Evolutionary conservation across 2,329 filamentous ascomycete species (phyloP).

Genomic region (Hirsutella rhossiliensis): DNA sequence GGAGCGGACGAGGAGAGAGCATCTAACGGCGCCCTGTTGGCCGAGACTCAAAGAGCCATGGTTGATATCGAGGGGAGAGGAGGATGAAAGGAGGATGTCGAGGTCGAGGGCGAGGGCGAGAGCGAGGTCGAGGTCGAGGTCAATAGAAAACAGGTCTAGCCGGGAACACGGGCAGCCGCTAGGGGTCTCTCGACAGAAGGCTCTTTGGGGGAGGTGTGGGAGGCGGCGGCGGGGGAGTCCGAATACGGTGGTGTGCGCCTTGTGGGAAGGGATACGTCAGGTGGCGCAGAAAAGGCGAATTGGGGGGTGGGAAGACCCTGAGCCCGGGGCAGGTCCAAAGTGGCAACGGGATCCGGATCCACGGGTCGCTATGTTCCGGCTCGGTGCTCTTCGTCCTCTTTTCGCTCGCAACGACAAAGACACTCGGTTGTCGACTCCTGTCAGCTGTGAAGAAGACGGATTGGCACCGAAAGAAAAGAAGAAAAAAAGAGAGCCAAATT

Average conservation of each 20-base stretch:
- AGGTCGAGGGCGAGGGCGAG: not conserved
- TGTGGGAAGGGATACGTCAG: conserved; percentile 1
- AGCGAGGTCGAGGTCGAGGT: not conserved
- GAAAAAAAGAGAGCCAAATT: too few species aligned
- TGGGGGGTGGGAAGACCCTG: not conserved
- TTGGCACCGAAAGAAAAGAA: too few species aligned
- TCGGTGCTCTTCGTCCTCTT: not conserved
- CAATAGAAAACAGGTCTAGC: not conserved
- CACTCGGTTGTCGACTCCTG: not conserved
- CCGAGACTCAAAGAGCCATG: not conserved
- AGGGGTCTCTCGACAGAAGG: not conserved
- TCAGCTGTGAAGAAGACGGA: too few species aligned
- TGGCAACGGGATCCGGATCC: conserved; percentile 4
- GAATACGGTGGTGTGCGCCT: conserved; percentile 1
- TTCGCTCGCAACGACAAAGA: not conserved
- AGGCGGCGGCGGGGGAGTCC: not conserved
- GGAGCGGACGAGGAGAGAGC: not conserved
- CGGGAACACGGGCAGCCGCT: not conserved
- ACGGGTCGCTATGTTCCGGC: conserved; percentile 1
- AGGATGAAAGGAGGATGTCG: too few species aligned
- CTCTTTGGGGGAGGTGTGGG: not conserved
- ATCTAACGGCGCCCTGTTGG: not conserved
- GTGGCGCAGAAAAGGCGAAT: not conserved
- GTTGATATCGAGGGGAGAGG: not conserved
- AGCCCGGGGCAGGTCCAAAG: not conserved